Conservation (phyloP, 192 early-diverging fungal species). For the Backusella sp. region DNA sequence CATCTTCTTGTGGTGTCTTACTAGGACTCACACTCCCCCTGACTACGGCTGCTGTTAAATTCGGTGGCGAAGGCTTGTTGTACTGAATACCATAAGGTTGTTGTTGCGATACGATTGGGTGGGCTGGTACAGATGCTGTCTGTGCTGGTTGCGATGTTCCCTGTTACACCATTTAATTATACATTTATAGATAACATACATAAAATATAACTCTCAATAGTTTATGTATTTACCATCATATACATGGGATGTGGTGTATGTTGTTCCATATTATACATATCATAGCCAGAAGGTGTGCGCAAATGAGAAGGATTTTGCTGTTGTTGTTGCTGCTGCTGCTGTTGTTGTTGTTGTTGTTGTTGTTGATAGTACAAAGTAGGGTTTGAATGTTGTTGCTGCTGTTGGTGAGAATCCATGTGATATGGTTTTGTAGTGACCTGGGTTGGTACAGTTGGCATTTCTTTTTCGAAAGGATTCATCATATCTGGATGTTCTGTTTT, state of each 20-base stretch:
- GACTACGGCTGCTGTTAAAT: background rate
- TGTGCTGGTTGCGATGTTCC: background rate
- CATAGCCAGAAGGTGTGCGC: background rate
- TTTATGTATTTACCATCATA: slow-evolving; percentile 10
- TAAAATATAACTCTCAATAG: background rate
- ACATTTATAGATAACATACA: background rate
- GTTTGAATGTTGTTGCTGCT: slow-evolving; percentile 17
- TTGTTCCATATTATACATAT: slow-evolving; percentile 12
- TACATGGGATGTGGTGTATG: slow-evolving; percentile 14
- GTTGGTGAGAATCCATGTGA: background rate
- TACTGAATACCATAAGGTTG: background rate
- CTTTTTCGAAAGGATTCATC: background rate
- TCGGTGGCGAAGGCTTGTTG: background rate
- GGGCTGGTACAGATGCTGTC: background rate
- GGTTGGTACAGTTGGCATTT: slow-evolving; percentile 15
- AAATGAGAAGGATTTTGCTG: background rate
- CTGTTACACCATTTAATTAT: slow-evolving; percentile 6
- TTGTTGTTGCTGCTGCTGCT: slow-evolving; percentile 23
- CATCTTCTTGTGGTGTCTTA: background rate
- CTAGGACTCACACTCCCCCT: slow-evolving; percentile 15
- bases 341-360: slow-evolving; percentile 32
- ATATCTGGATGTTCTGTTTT: slow-evolving; percentile 1
- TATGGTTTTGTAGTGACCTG: background rate
- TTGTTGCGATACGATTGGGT: background rate
- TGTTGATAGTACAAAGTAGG: slow-evolving; percentile 14